Base-by-base conservation (phyloP, 2,329 filamentous ascomycete species). In the Ceratocystis papillata region DNA sequence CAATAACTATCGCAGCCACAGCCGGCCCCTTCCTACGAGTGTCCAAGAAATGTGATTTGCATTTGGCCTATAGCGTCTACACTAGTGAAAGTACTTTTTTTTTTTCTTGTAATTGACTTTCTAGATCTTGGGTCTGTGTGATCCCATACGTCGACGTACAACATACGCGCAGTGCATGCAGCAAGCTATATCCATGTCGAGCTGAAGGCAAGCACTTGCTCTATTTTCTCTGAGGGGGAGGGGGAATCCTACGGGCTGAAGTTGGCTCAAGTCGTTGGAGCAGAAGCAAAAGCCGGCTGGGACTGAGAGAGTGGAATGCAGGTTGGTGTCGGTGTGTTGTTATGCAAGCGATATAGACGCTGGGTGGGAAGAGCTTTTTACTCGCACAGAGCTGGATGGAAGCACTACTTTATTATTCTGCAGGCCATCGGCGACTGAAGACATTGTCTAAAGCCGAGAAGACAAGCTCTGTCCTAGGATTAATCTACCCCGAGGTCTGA, bases 121-220 rank as follows among this genome's bases (percentile, higher is more conserved):
- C 8, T 41, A 41, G 37, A 41, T 41, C 37, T 41, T 41, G 8
- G 10, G 10, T 28, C 22, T 15, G 53, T 30, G 22, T 57, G 22
- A 5, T 5, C 53, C 53, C 25, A 28, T 57, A 22, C 10, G 25
- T 33, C 30, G 7, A 57, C 3, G 53, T 33, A 33, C 37, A 45
- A 44, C 22, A 48, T 48, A 2, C 45, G 6, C 25, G 20, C 25
- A 15, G 46, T 45, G 30, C 30, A 46, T 48, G 45, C 20, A 45
- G 46, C 17, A 12, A 10, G 25, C 10, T 25, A 41, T 2, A 62
- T 30, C 60, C 60, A 62, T 62, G 60, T 45, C 60, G 10, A 62
- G 60, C 60, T 62, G 60, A 62, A 45, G 20, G n/a, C 3, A 62
- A 44, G 45, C 41, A 22, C 5, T 22, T 17, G 10, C 7, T 57